Evolutionary conservation across 352 stramenopile species (phyloP).

Genomic region (Pythium myriotylum): DNA sequence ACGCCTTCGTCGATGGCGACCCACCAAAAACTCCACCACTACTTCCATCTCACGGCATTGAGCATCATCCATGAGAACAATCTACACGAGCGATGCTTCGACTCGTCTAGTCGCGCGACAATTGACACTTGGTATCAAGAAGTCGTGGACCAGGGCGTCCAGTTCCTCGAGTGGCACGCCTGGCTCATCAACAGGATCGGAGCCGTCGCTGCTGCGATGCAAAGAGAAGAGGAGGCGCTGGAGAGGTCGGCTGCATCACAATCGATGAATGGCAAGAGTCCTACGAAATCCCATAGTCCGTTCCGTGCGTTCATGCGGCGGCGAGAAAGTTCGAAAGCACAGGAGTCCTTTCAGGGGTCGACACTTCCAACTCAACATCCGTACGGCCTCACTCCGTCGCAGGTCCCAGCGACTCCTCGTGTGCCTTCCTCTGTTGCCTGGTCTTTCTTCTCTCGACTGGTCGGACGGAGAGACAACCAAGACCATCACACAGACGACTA

Average conservation of each 20-base stretch:
- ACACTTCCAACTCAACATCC: neutral
- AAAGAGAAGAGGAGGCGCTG: conserved; percentile 35
- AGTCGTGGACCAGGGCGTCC: conserved; percentile 63
- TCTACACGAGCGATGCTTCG: conserved; percentile 77
- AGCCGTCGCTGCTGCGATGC: conserved; percentile 51
- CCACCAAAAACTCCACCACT: conserved; percentile 86
- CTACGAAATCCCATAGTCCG: conserved; percentile 19
- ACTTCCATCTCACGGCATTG: conserved; percentile 84
- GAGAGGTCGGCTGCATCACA: conserved; percentile 21
- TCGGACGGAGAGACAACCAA: conserved; percentile 36
- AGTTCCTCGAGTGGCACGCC: conserved; percentile 79
- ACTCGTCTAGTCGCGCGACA: conserved; percentile 79
- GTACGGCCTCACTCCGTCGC: conserved; percentile 15
- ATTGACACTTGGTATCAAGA: conserved; percentile 88
- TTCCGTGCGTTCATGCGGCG: conserved; percentile 26
- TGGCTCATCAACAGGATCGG: conserved; percentile 88
- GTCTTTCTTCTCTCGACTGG: conserved; percentile 68
- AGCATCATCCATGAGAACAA: conserved; percentile 89
- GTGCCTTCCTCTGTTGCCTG: conserved; percentile 68
- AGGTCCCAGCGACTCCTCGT: conserved; percentile 17
- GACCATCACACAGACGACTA: conserved; percentile 5
- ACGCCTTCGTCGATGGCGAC: conserved; percentile 67
- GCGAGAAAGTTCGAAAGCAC: conserved; percentile 10
- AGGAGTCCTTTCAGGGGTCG: neutral
- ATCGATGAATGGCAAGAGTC: conserved; percentile 2